Conservation (phyloP, 2,329 filamentous ascomycete genomes). For the Penicillium decumbens region DNA sequence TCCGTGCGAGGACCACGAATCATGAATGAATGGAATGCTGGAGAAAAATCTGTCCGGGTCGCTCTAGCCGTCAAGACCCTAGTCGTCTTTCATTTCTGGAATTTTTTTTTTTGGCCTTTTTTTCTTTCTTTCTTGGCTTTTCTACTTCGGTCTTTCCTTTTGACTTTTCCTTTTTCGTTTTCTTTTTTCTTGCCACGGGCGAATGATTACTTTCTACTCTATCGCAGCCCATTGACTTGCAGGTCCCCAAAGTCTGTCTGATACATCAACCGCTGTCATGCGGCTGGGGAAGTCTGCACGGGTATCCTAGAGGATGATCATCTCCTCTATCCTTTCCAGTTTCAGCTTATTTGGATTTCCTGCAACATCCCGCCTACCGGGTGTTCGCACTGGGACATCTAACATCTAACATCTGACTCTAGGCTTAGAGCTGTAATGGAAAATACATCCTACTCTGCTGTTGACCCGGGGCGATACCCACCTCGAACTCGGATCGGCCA, state of each 20-base stretch:
- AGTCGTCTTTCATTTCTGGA: neutral
- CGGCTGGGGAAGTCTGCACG: conserved; percentile 32
- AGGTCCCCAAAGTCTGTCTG: conserved; percentile 27
- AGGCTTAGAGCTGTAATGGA: conserved; percentile 22
- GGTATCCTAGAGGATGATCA: conserved; percentile 31
- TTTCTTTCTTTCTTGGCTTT: neutral
- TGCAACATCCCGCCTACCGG: conserved; percentile 33
- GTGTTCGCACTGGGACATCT: conserved; percentile 31
- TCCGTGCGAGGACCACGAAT: conserved; percentile 20
- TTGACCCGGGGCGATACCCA: conserved; percentile 17
- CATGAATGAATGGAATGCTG: neutral
- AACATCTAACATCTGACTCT: conserved; percentile 23
- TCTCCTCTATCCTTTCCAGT: conserved; percentile 33
- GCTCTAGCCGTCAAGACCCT: conserved; percentile 15
- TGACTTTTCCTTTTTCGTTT: neutral
- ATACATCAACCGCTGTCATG: conserved; percentile 31
- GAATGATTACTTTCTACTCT: conserved; percentile 5
- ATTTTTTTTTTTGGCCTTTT: neutral
- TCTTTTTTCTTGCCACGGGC: neutral
- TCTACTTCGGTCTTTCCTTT: too few species aligned
- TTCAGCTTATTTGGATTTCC: conserved; percentile 33
- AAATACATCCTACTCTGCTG: conserved; percentile 16
- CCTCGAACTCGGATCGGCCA: conserved; percentile 20
- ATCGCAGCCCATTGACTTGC: conserved; percentile 23
- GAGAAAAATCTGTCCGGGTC: conserved; percentile 9